Evolutionary conservation across 2,329 filamentous ascomycete genomes (phyloP).

Genomic region (Xylariales sp.): DNA sequence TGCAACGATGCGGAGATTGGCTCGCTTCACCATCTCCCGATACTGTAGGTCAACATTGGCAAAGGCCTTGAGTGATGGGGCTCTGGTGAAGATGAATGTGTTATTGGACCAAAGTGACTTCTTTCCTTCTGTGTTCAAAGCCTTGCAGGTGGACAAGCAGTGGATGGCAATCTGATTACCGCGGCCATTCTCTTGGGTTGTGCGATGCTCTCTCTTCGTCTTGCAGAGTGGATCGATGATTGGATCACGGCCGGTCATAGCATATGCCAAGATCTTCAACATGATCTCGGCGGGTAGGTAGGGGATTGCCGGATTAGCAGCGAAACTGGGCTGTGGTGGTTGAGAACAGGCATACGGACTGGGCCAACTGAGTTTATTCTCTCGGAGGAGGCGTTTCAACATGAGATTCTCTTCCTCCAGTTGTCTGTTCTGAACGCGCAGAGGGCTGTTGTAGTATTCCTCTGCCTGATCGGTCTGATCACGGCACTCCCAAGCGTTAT

Average conservation of each 20-base stretch:
- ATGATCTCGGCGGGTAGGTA: conserved; percentile 49
- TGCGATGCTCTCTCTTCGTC: conserved; percentile 37
- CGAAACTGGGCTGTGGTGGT: conserved; percentile 12
- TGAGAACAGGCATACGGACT: conserved; percentile 27
- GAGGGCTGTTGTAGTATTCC: conserved; percentile 41
- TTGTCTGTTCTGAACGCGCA: conserved; percentile 41
- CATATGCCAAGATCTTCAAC: conserved; percentile 46
- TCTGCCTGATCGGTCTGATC: conserved; percentile 48
- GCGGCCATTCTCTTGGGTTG: conserved; percentile 36
- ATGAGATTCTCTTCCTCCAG: conserved; percentile 44
- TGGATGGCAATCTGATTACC: conserved; percentile 47
- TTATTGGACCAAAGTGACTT: conserved; percentile 48
- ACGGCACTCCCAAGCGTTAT: conserved; percentile 42
- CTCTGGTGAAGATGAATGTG: conserved; percentile 50
- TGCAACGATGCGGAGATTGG: conserved; percentile 50
- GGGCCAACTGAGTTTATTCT: conserved; percentile 49
- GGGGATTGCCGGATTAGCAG: conserved; percentile 25
- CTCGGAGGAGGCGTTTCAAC: conserved; percentile 47
- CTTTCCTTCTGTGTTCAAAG: conserved; percentile 44
- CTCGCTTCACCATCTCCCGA: conserved; percentile 38
- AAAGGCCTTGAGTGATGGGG: conserved; percentile 44
- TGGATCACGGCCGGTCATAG: conserved; percentile 42
- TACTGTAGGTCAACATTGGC: conserved; percentile 37
- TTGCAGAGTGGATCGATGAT: conserved; percentile 52
- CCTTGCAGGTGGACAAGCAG: conserved; percentile 47